A percentile compares a stretch with the other conserved stretches of the same genome.
Conservation (phyloP, 2,329 filamentous ascomycete species). For the Fusarium sp. region DNA sequence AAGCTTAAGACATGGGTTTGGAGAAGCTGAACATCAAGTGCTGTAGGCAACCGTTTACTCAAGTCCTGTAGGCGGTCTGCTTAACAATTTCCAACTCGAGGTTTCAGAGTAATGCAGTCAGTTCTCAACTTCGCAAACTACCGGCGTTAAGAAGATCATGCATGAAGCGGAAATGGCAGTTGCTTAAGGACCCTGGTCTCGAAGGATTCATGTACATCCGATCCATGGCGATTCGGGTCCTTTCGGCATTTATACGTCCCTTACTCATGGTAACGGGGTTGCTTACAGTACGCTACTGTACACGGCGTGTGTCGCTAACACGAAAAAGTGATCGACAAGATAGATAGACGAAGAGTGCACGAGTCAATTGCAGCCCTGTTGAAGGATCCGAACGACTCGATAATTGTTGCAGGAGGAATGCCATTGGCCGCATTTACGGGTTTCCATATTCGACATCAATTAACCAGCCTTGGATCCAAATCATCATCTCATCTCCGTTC, state of each 20-base stretch:
- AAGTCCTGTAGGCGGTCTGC: constrained; percentile 28
- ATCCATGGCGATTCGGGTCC: not conserved
- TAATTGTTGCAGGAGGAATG: not conserved
- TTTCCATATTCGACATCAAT: not conserved
- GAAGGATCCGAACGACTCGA: not conserved
- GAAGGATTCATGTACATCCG: not conserved
- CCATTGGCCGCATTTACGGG: not conserved
- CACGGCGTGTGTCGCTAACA: not conserved
- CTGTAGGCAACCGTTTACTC: not conserved
- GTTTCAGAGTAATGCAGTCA: not conserved
- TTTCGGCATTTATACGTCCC: constrained; percentile 4
- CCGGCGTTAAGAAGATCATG: not conserved
- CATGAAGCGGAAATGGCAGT: not conserved
- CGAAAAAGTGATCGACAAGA: not conserved
- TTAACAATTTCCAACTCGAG: constrained; percentile 36
- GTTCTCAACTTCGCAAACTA: not conserved
- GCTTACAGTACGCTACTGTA: not conserved
- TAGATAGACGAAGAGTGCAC: not conserved
- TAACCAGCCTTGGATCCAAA: not conserved
- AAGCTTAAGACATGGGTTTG: not conserved
- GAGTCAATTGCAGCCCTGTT: not conserved
- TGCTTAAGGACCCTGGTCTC: not conserved
- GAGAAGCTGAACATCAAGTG: not conserved
- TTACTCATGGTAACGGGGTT: not conserved
- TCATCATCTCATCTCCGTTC: not conserved